Conservation (phyloP, 2,329 filamentous ascomycete genomes). For the Claviceps africana region DNA sequence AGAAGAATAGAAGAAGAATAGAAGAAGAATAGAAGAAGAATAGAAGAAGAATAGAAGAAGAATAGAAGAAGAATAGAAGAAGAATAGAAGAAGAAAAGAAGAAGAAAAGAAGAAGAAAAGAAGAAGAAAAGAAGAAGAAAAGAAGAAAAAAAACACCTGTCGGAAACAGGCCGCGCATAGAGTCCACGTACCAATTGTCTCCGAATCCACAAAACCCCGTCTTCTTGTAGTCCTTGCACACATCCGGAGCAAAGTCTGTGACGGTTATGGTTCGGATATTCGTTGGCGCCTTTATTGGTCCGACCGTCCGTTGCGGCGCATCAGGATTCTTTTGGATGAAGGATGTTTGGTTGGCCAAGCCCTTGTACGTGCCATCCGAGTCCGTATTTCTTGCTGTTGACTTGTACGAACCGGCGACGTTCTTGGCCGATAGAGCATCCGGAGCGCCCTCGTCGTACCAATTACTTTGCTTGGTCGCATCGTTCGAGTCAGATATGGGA, state of each 20-base stretch:
- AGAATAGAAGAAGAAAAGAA: too few species aligned
- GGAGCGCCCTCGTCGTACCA: constrained; percentile 71
- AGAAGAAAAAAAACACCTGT: background rate
- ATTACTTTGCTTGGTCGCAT: constrained; percentile 78
- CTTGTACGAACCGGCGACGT: constrained; percentile 44
- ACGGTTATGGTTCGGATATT: constrained; percentile 86
- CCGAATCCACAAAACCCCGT: constrained; percentile 38
- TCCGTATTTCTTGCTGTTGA: constrained; percentile 19
- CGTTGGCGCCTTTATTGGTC: constrained; percentile 74
- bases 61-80: background rate
- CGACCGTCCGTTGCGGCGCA: constrained; percentile 54
- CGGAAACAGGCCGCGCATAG: too few species aligned
- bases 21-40: background rate
- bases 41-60: background rate
- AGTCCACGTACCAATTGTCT: constrained; percentile 26
- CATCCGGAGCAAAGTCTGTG: constrained; percentile 81
- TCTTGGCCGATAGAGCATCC: constrained; percentile 33
- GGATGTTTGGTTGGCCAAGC: constrained; percentile 54
- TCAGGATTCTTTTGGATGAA: constrained; percentile 76
- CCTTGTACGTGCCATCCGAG: constrained; percentile 61
- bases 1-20: background rate
- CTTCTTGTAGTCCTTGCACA: constrained; percentile 89
- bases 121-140: background rate
- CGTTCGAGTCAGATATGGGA: constrained; percentile 55
- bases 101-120: background rate